These are phyloP conservation scores for Candolleomyces eurysporus DNA, from an alignment of 768 basidiomycete genomes.

Conservation along the genomic window DNA sequence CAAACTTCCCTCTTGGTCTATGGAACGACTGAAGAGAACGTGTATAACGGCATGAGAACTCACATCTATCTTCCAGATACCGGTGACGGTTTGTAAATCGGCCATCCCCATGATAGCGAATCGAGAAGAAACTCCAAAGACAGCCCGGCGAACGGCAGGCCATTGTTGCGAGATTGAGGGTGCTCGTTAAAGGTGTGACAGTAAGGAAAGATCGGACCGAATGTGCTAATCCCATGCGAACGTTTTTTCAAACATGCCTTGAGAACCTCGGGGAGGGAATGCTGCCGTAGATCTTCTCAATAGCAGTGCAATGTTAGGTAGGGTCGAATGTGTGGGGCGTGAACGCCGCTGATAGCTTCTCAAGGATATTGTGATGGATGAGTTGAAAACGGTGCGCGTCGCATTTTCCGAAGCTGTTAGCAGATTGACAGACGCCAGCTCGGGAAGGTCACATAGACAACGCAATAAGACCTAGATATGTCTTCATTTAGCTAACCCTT, in stretches of 20 bases:
- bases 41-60: conserved; percentile 9
- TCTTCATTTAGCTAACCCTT: no score
- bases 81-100: background rate
- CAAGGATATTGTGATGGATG: no score
- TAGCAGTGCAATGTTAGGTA: background rate
- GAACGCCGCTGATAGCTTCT: no score
- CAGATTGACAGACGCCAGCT: no score
- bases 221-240: conserved; percentile 1
- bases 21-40: background rate
- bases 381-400: no score
- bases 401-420: no score
- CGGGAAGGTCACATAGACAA: no score
- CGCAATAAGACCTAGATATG: no score
- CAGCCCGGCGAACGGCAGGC: background rate
- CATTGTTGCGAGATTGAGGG: background rate
- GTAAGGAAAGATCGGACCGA: conserved; percentile 4
- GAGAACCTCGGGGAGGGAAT: background rate
- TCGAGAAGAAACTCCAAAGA: background rate
- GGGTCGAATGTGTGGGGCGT: background rate
- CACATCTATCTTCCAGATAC: background rate
- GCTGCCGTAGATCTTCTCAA: background rate
- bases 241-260: background rate
- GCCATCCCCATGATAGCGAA: background rate
- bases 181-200: background rate
- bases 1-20: background rate